Evolutionary conservation across 345 rosid genomes (phyloP).

Genomic region (Turnera subulata): DNA sequence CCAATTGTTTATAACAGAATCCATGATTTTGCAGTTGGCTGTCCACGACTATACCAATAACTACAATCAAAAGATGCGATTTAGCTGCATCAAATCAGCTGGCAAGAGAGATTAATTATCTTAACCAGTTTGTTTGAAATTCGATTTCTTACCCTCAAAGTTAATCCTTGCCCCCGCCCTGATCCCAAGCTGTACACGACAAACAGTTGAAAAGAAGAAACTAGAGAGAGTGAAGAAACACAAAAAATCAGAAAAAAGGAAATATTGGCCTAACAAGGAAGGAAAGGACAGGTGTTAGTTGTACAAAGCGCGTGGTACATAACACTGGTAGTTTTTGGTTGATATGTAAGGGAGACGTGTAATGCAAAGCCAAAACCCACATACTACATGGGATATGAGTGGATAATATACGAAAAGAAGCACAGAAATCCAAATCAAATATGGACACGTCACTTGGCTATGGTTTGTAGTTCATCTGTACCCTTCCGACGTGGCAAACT

Average conservation of each 20-base stretch:
- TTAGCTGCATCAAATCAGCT: no score
- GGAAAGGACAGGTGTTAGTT: not conserved
- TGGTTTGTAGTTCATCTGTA: not conserved
- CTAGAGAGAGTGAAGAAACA: not conserved
- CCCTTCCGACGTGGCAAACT: constrained; percentile 7
- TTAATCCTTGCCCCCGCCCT: no score
- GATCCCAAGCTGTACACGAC: no score
- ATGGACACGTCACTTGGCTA: constrained; percentile 1
- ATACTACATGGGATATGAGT: not conserved
- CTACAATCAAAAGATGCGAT: no score
- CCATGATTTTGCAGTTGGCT: no score
- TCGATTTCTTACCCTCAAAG: no score
- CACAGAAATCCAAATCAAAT: not conserved
- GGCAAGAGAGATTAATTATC: no score
- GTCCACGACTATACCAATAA: no score
- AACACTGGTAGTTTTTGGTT: no score
- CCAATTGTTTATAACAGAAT: no score
- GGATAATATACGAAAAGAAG: not conserved
- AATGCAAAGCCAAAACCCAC: no score
- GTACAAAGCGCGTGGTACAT: not conserved
- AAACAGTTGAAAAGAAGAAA: not conserved
- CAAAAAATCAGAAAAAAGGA: not conserved
- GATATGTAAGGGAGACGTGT: constrained; percentile 12
- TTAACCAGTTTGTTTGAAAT: no score
- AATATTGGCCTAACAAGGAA: not conserved